Conservation (phyloP, 1,284 basidiomycete genomes). For the Xanthoconium separans region DNA sequence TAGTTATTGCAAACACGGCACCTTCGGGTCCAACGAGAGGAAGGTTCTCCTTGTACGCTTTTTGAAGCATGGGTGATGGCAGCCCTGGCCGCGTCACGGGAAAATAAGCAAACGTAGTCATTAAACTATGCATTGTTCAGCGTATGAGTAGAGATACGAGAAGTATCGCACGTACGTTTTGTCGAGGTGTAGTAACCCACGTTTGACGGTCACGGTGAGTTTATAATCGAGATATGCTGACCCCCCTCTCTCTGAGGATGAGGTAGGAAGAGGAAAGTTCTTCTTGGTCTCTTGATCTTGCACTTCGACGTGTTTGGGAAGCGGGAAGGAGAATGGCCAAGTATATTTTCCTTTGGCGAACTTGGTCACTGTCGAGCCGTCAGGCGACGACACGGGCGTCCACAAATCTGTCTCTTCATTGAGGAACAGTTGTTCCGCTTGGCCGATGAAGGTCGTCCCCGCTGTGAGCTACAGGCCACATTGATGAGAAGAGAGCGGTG, state of each 20-base stretch:
- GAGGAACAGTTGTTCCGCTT: slow-evolving; percentile 44
- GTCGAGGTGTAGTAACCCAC: slow-evolving; percentile 43
- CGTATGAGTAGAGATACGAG: not conserved
- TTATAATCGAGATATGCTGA: slow-evolving; percentile 51
- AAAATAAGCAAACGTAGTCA: slow-evolving; percentile 40
- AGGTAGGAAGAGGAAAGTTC: slow-evolving; percentile 44
- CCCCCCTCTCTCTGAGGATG: slow-evolving; percentile 45
- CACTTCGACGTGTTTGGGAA: slow-evolving; percentile 42
- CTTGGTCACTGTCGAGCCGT: slow-evolving; percentile 30
- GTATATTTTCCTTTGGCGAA: slow-evolving; percentile 40
- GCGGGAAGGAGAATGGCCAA: slow-evolving; percentile 47
- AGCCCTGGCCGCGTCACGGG: slow-evolving; percentile 41
- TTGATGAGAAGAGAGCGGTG: not conserved
- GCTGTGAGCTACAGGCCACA: slow-evolving; percentile 35
- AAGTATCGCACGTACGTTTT: slow-evolving; percentile 34
- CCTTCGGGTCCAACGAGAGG: slow-evolving; percentile 43
- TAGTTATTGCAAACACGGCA: not conserved
- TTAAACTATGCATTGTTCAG: slow-evolving; percentile 17
- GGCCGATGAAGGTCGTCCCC: slow-evolving; percentile 44
- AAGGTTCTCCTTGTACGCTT: slow-evolving; percentile 44
- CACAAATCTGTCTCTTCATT: slow-evolving; percentile 38
- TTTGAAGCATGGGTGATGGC: slow-evolving; percentile 46
- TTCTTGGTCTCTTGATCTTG: slow-evolving; percentile 30
- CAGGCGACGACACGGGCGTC: slow-evolving; percentile 29
- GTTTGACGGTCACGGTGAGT: slow-evolving; percentile 45